A percentile compares a stretch with the other conserved stretches of the same genome.
phyloP scores from a whole-genome alignment of 768 basidiomycete genomes.

The Trametes gibbosa region DNA sequence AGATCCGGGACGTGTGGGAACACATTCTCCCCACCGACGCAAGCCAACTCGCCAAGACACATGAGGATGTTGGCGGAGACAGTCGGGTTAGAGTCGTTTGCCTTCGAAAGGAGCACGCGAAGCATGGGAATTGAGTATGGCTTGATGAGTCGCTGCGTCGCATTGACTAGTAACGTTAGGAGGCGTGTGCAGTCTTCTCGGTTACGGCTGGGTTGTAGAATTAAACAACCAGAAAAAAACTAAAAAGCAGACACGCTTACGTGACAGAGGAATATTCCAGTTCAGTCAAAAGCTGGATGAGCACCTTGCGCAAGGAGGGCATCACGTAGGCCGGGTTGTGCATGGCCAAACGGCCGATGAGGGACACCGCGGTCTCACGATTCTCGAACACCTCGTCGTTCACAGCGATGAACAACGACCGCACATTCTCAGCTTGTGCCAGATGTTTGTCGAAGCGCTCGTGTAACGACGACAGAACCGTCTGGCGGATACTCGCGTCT shows the following conservation, averaged over 20 bases:
- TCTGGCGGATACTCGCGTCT: slow-evolving; percentile 82
- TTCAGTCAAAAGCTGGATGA: slow-evolving; percentile 95
- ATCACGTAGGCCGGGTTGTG: slow-evolving; percentile 99
- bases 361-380: slow-evolving; percentile 81
- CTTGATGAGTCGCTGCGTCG: slow-evolving; percentile 91
- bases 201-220: slow-evolving; percentile 54
- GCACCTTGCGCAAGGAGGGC: slow-evolving; percentile 91
- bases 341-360: slow-evolving; percentile 91
- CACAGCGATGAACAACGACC: slow-evolving; percentile 92
- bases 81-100: slow-evolving; percentile 77
- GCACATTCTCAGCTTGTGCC: slow-evolving; percentile 97
- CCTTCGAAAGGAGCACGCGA: slow-evolving; percentile 87
- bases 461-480: slow-evolving; percentile 83
- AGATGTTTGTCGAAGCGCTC: slow-evolving; percentile 96
- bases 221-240: not conserved
- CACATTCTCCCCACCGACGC: slow-evolving; percentile 92
- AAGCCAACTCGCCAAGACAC: slow-evolving; percentile 91
- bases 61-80: slow-evolving; percentile 92
- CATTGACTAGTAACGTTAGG: slow-evolving; percentile 84
- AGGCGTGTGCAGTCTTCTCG: slow-evolving; percentile 92
- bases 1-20: slow-evolving; percentile 78
- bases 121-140: slow-evolving; percentile 95
- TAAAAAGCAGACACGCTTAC: slow-evolving; percentile 45
- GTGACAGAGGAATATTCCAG: slow-evolving; percentile 90
- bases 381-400: slow-evolving; percentile 97